Percentiles rank a stretch among this genome's conserved stretches.
Evolutionary conservation across 2,329 filamentous ascomycete genomes (phyloP).

Genomic region (Geosmithia putterillii): DNA sequence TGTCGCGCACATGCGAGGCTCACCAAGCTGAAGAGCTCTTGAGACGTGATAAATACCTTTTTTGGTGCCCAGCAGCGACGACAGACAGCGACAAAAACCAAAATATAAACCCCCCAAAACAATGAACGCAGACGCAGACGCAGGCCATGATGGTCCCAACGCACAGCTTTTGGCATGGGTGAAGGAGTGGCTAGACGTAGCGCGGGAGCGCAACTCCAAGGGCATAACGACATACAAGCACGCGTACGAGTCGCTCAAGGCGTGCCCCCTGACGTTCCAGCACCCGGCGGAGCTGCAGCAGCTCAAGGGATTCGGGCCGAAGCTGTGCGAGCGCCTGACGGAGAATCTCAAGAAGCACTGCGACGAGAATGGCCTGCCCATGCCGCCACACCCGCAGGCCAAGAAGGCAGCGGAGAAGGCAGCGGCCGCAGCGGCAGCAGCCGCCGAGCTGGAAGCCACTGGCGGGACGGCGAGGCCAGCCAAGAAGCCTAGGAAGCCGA

Average conservation of each 20-base stretch:
- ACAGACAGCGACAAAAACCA: neutral
- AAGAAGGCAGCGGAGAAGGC: conserved; percentile 21
- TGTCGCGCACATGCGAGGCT: neutral
- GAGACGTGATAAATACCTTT: too few relatives aligned
- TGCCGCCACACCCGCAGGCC: conserved; percentile 45
- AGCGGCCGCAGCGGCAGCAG: neutral
- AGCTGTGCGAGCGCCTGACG: conserved; percentile 57
- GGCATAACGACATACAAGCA: conserved; percentile 60
- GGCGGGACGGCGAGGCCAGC: conserved; percentile 7
- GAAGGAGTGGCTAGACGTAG: conserved; percentile 64
- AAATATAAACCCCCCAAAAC: too few relatives aligned
- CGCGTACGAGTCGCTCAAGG: conserved; percentile 65
- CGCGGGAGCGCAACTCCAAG: conserved; percentile 57
- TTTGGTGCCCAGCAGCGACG: too few relatives aligned
- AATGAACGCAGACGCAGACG: neutral
- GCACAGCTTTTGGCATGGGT: conserved; percentile 62
- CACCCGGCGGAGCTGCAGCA: conserved; percentile 64
- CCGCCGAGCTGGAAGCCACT: conserved; percentile 14
- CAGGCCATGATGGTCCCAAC: conserved; percentile 36
- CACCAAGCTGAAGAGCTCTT: neutral
- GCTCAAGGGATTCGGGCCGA: conserved; percentile 63
- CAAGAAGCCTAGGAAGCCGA: conserved; percentile 48
- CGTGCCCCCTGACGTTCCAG: conserved; percentile 56
- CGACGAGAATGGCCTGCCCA: conserved; percentile 51
- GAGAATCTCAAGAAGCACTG: conserved; percentile 49